Percentiles rank a stretch among this genome's conserved stretches.
Conservation (phyloP, 2,329 filamentous ascomycete genomes). For the Colletotrichum orbiculare region DNA sequence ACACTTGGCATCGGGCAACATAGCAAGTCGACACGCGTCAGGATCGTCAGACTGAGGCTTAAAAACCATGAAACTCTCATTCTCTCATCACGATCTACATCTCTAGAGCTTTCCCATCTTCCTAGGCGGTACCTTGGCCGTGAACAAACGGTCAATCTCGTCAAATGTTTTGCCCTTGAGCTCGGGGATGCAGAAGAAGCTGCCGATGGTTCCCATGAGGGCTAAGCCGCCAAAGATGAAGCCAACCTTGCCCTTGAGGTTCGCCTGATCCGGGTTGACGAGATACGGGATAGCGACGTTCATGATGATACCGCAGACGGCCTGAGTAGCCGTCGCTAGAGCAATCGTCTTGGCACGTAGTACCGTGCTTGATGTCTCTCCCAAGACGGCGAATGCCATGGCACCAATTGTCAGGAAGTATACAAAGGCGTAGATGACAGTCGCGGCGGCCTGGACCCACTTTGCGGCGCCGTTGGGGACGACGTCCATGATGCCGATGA, state of each 20-base stretch:
- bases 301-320: constrained; percentile 48
- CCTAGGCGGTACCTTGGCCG: constrained; percentile 20
- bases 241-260: constrained; percentile 46
- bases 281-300: constrained; percentile 43
- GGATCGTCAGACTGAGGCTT: too few species aligned
- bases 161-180: constrained; percentile 40
- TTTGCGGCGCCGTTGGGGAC: constrained; percentile 51
- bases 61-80: too few species aligned
- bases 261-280: constrained; percentile 43
- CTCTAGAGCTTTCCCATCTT: constrained; percentile 4
- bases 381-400: constrained; percentile 60
- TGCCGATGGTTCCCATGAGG: constrained; percentile 37
- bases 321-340: constrained; percentile 55
- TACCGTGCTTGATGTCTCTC: constrained; percentile 59
- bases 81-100: not conserved
- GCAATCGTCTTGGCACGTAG: constrained; percentile 58
- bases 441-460: constrained; percentile 61
- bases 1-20: too few species aligned
- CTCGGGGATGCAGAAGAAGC: constrained; percentile 40
- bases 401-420: constrained; percentile 52
- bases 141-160: constrained; percentile 45
- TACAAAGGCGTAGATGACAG: constrained; percentile 53
- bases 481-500: constrained; percentile 58
- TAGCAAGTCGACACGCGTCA: too few species aligned
- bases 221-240: constrained; percentile 39